Base-by-base conservation (phyloP, 495 filamentous ascomycete species). In the Trichoderma asperelloides region DNA sequence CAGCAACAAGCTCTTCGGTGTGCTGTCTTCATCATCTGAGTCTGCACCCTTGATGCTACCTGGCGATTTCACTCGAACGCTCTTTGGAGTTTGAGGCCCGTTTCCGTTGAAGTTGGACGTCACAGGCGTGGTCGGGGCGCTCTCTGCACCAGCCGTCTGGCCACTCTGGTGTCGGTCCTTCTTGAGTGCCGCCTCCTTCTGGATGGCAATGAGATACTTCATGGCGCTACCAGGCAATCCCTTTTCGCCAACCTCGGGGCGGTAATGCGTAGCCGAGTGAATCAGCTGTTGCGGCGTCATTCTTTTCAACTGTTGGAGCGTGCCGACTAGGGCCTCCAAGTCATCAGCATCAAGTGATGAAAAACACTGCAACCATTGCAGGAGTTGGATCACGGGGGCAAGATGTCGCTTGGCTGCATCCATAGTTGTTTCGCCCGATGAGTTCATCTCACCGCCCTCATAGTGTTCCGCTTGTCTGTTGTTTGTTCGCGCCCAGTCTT, bases 341-440 rank as follows among this genome's bases (percentile, higher is more conserved):
- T 97, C 93, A 70, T 98, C 95, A 57, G 76, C 75, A n/a, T 90
- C 92, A 5, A 99, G 80, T 9, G 92, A 96, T 3, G 95, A 97
- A 76, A 97, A 97, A 75, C 92, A 96, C 74, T 99, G 95, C 41
- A 99, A 80, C 95, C 95, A 99, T 75, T 99, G 95, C 9, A 99
- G 82, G 0, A 99, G 83, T 74, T 99, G 96, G 45, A 98, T 94
- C 37, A 96, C 85, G 9, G 96, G 95, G 0, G 89, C 89, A 12
- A 99, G 81, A 74, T 99, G 94, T 65, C 86, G 84, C 33, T 91
- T 84, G 45, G 93, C 88, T 27, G 92, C 82, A 13, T 97, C 93
- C 25, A 93, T 79, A 1, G 89, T 94, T 62, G 84, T 89, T 71
- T 98, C 96, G 2, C 96, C 96, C 1, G 86, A 92, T n/a, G 89